Conservation (phyloP, 2,329 filamentous ascomycete species). For the Niveomyces coronatus region DNA sequence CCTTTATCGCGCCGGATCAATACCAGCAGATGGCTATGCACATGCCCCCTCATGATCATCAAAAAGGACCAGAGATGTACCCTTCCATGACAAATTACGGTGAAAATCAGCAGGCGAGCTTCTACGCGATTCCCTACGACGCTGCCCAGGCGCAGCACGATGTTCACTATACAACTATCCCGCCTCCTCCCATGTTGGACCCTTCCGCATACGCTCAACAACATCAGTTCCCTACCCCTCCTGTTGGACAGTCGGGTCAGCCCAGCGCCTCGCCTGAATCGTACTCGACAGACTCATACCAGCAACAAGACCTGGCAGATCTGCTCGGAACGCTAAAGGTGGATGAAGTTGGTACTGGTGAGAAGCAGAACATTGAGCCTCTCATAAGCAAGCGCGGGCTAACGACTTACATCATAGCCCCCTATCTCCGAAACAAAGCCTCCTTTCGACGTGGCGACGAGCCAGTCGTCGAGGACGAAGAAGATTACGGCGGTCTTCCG, state of each 20-base stretch:
- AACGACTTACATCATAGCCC: conserved; percentile 41
- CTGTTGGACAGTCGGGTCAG: conserved; percentile 23
- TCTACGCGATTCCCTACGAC: conserved; percentile 39
- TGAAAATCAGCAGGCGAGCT: conserved; percentile 32
- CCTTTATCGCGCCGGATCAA: conserved; percentile 22
- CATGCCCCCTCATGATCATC: conserved; percentile 30
- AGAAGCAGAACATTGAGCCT: conserved; percentile 17
- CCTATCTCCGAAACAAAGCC: conserved; percentile 65
- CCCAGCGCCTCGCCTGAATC: conserved; percentile 33
- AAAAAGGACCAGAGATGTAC: conserved; percentile 35
- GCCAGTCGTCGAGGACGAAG: conserved; percentile 57
- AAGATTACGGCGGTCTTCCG: conserved; percentile 67
- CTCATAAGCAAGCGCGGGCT: conserved; percentile 1
- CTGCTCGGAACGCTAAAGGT: conserved; percentile 80
- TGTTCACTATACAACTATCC: conserved; percentile 44
- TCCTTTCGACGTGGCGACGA: conserved; percentile 43
- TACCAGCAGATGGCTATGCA: conserved; percentile 43
- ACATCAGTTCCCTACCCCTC: conserved; percentile 43
- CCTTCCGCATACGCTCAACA: conserved; percentile 36
- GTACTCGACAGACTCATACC: conserved; percentile 53
- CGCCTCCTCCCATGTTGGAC: conserved; percentile 38
- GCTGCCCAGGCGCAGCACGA: conserved; percentile 32
- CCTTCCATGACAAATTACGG: conserved; percentile 39
- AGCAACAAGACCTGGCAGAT: conserved; percentile 63
- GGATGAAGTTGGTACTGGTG: conserved; percentile 77